These are phyloP conservation scores for Rhizophora apiculata DNA, from an alignment of 345 rosid species.

Conservation along the genomic window DNA sequence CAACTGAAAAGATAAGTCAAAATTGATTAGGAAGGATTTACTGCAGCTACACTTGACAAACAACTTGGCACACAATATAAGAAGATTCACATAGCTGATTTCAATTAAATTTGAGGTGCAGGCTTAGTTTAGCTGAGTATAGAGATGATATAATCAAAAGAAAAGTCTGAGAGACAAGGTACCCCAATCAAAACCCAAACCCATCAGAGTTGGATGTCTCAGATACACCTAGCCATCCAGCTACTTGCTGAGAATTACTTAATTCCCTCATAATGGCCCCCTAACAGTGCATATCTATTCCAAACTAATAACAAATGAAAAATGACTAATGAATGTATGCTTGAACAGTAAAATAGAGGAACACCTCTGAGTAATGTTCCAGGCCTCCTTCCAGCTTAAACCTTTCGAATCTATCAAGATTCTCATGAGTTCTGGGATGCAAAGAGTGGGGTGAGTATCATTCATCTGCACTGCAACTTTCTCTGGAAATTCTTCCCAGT, in stretches of 20 bases:
- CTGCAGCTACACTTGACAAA: too few species aligned
- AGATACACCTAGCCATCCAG: neutral
- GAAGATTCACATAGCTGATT: too few species aligned
- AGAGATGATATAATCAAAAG: too few species aligned
- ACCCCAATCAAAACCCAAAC: too few species aligned
- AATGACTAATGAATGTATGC: neutral
- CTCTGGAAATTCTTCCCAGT: conserved; percentile 73
- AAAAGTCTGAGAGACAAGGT: too few species aligned
- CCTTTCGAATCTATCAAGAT: conserved; percentile 73
- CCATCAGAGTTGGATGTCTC: neutral
- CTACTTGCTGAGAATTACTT: neutral
- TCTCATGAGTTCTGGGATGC: conserved; percentile 77
- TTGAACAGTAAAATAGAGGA: conserved; percentile 4
- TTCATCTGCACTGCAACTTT: conserved; percentile 86
- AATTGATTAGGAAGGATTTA: too few species aligned
- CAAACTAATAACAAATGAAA: neutral
- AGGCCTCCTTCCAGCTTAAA: conserved; percentile 66
- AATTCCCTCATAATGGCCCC: neutral
- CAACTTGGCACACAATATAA: too few species aligned
- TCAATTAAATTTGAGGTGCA: too few species aligned
- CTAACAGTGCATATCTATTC: neutral
- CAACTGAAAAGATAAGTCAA: too few species aligned
- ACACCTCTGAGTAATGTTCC: conserved; percentile 75
- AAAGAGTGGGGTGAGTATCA: conserved; percentile 78
- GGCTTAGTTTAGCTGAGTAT: too few species aligned